A percentile compares a stretch with the other conserved stretches of the same genome.
Evolutionary conservation across 2,329 filamentous ascomycete species (phyloP).

Genomic region (Colletotrichum noveboracense): DNA sequence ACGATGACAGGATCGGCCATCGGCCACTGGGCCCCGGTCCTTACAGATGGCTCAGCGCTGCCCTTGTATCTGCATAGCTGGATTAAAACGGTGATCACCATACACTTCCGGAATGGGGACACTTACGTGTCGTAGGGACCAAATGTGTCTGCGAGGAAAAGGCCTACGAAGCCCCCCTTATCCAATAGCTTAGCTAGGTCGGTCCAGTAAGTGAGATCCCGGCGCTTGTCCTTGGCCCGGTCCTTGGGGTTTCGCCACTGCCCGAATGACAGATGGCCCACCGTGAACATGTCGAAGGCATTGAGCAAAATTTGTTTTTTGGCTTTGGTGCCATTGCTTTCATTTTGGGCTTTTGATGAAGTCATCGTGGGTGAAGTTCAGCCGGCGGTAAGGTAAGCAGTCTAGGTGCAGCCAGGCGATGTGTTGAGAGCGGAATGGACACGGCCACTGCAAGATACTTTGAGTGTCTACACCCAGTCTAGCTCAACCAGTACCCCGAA

Average conservation of each 20-base stretch:
- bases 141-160: constrained; percentile 64
- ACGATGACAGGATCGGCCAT: constrained; percentile 69
- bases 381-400: accelerated
- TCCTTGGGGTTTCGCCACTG: constrained; percentile 11
- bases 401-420: neutral
- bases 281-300: constrained; percentile 10
- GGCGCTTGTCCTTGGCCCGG: constrained; percentile 2
- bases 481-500: neutral
- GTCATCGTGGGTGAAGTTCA: neutral
- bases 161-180: constrained; percentile 64
- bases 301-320: constrained; percentile 5
- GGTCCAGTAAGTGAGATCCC: constrained; percentile 57
- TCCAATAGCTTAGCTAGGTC: constrained; percentile 68
- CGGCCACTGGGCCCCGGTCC: constrained; percentile 67
- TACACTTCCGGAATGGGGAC: neutral
- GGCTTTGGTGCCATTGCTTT: neutral
- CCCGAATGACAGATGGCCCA: constrained; percentile 1
- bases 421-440: neutral
- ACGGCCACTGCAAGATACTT: neutral
- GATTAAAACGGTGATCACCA: neutral
- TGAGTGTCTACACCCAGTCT: neutral
- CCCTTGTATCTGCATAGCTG: constrained; percentile 33
- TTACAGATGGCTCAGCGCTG: constrained; percentile 61
- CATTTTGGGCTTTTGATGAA: neutral
- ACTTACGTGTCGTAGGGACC: constrained; percentile 66